These are phyloP conservation scores for Xerocomus spinulosus DNA, from an alignment of 768 basidiomycete genomes.

Conservation along the genomic window DNA sequence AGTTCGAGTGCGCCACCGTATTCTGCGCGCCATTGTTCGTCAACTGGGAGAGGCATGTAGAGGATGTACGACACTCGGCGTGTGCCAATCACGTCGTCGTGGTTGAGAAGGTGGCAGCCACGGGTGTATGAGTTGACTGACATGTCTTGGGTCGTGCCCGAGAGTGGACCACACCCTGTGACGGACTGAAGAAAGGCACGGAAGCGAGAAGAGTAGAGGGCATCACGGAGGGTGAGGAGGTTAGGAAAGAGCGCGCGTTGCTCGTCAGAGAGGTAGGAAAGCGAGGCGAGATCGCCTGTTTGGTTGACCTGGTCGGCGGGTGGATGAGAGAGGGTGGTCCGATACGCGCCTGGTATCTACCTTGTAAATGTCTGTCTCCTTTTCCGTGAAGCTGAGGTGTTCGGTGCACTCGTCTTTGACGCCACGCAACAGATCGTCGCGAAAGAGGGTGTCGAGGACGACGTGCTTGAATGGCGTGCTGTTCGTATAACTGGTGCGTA, in stretches of 20 bases:
- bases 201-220: slow-evolving; percentile 83
- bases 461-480: slow-evolving; percentile 79
- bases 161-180: slow-evolving; percentile 89
- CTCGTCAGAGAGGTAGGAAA: slow-evolving; percentile 75
- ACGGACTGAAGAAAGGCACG: slow-evolving; percentile 78
- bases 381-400: slow-evolving; percentile 81
- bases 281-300: slow-evolving; percentile 92
- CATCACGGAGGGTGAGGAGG: slow-evolving; percentile 79
- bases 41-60: slow-evolving; percentile 82
- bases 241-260: slow-evolving; percentile 78
- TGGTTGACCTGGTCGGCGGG: slow-evolving; percentile 71
- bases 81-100: slow-evolving; percentile 97
- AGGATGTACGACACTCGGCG: slow-evolving; percentile 95
- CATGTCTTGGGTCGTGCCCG: slow-evolving; percentile 91
- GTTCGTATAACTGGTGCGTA: slow-evolving; percentile 52
- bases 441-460: slow-evolving; percentile 75
- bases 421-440: slow-evolving; percentile 70
- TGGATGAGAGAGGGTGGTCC: slow-evolving; percentile 1
- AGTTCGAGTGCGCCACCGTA: slow-evolving; percentile 95
- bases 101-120: slow-evolving; percentile 92
- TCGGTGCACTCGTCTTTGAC: slow-evolving; percentile 82
- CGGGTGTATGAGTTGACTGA: slow-evolving; percentile 88
- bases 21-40: slow-evolving; percentile 74
- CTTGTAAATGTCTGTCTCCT: slow-evolving; percentile 99
- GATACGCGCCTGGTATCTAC: slow-evolving; percentile 33